Percentiles rank a stretch among this genome's conserved stretches.
Evolutionary conservation across 495 filamentous ascomycete genomes (phyloP).

Genomic region (Penicillium angulare): DNA sequence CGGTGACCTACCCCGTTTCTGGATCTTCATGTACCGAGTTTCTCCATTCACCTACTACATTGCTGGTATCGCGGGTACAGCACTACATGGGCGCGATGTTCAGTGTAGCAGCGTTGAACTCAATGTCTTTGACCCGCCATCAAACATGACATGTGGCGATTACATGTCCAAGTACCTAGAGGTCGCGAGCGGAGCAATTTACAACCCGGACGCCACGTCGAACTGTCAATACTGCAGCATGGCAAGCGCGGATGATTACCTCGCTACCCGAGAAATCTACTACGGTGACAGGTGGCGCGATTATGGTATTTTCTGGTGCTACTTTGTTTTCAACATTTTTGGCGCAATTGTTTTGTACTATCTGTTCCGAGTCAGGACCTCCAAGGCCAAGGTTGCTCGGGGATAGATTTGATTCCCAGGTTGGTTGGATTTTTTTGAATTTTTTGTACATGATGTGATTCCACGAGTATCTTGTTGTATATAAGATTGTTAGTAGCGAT

Average conservation of each 20-base stretch:
- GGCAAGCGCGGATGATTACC: conserved; percentile 55
- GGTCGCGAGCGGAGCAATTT: conserved; percentile 48
- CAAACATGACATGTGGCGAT: conserved; percentile 48
- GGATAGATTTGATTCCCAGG: neutral
- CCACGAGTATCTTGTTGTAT: no score
- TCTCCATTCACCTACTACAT: conserved; percentile 68
- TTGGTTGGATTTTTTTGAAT: neutral
- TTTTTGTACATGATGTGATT: no score
- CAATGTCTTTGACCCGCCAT: conserved; percentile 49
- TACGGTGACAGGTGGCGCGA: conserved; percentile 64
- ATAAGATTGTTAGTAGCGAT: no score
- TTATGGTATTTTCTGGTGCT: conserved; percentile 61
- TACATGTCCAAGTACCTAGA: conserved; percentile 53
- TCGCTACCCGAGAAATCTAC: conserved; percentile 43
- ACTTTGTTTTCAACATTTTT: conserved; percentile 65
- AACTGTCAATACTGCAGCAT: conserved; percentile 61
- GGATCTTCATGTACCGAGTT: conserved; percentile 75
- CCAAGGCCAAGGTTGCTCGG: conserved; percentile 11
- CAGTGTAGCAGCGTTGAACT: conserved; percentile 55
- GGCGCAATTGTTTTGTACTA: conserved; percentile 67
- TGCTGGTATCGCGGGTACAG: conserved; percentile 52
- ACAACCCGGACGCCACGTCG: conserved; percentile 45
- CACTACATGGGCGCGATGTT: conserved; percentile 54
- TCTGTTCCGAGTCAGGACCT: conserved; percentile 53
- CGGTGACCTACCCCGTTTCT: conserved; percentile 59